Percentiles rank a stretch among this genome's conserved stretches.
phyloP scores from a whole-genome alignment of 2,329 filamentous ascomycete species.

The Coccinonectria pachysandricola region DNA sequence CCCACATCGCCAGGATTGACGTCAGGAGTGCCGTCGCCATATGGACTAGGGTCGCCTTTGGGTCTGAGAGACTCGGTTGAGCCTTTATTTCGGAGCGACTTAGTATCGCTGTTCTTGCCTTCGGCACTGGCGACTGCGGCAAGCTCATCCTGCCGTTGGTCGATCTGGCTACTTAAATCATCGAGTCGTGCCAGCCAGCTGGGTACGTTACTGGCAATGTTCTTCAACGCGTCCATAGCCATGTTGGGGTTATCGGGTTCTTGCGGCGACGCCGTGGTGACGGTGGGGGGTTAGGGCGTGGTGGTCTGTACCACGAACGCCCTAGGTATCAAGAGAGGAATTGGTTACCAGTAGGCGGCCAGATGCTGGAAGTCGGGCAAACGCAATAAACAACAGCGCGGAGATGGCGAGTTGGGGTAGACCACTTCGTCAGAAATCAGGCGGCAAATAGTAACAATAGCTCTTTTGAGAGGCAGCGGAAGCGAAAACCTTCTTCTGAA shows the following conservation, averaged over 20 bases:
- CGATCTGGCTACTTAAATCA: slow-evolving; percentile 50
- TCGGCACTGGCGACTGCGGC: slow-evolving; percentile 33
- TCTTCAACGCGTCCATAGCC: slow-evolving; percentile 46
- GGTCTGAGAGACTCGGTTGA: slow-evolving; percentile 45
- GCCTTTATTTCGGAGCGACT: slow-evolving; percentile 39
- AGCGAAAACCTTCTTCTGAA: too few species aligned
- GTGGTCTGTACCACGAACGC: slow-evolving; percentile 23
- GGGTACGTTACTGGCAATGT: slow-evolving; percentile 45
- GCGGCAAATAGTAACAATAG: too few species aligned
- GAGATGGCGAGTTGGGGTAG: too few species aligned
- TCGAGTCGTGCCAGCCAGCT: slow-evolving; percentile 50
- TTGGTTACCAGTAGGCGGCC: too few species aligned
- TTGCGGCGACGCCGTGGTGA: slow-evolving; percentile 19
- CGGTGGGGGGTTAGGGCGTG: slow-evolving; percentile 18
- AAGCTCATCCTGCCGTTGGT: slow-evolving; percentile 50
- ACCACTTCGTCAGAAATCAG: too few species aligned
- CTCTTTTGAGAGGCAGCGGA: too few species aligned
- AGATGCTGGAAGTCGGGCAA: too few species aligned
- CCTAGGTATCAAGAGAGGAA: slow-evolving; percentile 9
- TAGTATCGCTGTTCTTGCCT: slow-evolving; percentile 21
- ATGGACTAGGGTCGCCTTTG: slow-evolving; percentile 31
- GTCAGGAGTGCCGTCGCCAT: slow-evolving; percentile 12
- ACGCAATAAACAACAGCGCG: too few species aligned
- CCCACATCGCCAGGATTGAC: slow-evolving; percentile 5
- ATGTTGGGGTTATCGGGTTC: slow-evolving; percentile 24